These are phyloP conservation scores for Cryphonectria nitschkei DNA, from an alignment of 2,329 filamentous ascomycete species.

Conservation along the genomic window DNA sequence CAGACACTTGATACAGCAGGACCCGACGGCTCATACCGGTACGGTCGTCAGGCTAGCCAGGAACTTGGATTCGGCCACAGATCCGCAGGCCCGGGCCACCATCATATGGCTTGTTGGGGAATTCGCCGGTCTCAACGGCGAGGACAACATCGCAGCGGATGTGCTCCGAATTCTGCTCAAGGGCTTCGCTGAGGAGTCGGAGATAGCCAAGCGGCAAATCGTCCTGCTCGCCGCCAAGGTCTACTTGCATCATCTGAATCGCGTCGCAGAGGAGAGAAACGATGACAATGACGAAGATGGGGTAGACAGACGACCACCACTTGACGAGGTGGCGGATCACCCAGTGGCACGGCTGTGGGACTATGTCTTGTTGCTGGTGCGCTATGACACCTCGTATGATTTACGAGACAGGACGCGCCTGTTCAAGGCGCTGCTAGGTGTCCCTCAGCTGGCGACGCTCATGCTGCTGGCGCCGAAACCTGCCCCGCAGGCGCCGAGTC, in stretches of 20 bases:
- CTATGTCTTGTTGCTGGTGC: conserved; percentile 80
- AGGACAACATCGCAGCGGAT: conserved; percentile 90
- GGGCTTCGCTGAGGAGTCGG: conserved; percentile 81
- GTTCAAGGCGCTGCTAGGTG: conserved; percentile 80
- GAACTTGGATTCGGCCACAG: conserved; percentile 85
- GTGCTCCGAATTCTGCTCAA: conserved; percentile 87
- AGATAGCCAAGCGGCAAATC: conserved; percentile 88
- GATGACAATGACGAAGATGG: conserved; percentile 46
- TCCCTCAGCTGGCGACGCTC: conserved; percentile 85
- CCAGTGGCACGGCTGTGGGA: conserved; percentile 79
- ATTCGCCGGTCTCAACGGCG: conserved; percentile 77
- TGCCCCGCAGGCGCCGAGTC: conserved; percentile 85
- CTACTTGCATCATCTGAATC: conserved; percentile 85
- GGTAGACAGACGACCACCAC: conserved; percentile 35
- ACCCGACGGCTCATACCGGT: conserved; percentile 76
- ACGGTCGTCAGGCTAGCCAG: conserved; percentile 90
- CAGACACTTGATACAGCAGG: conserved; percentile 90
- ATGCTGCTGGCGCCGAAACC: conserved; percentile 94
- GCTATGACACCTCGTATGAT: conserved; percentile 95
- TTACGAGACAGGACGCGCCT: conserved; percentile 88
- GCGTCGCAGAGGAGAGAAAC: conserved; percentile 42
- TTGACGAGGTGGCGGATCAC: conserved; percentile 56
- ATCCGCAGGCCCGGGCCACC: conserved; percentile 85
- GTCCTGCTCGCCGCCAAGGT: conserved; percentile 94
- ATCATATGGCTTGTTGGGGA: conserved; percentile 98